Percentiles rank a stretch among this genome's conserved stretches.
phyloP scores from a whole-genome alignment of 441 rosid genomes.

The Pelargonium myrrhifolium region DNA sequence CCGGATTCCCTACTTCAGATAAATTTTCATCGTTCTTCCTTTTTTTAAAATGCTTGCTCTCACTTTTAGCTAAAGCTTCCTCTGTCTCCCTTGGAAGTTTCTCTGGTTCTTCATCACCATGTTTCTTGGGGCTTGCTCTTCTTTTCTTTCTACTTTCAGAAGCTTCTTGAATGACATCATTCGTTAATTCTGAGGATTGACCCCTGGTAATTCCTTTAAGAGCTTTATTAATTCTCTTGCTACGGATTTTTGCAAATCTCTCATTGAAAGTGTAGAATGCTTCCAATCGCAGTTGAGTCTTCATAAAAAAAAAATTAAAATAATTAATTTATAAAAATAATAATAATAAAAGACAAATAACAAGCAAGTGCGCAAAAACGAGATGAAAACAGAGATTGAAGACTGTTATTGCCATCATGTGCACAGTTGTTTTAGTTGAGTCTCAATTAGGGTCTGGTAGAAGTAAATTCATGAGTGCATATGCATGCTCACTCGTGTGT shows the following conservation, averaged over 20 bases:
- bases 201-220: constrained; percentile 78
- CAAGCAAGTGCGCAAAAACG: background rate
- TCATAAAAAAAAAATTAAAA: constrained; percentile 22
- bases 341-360: too few relatives aligned
- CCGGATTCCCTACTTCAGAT: constrained; percentile 22
- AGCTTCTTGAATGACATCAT: constrained; percentile 34
- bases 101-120: constrained; percentile 29
- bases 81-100: constrained; percentile 26
- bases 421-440: background rate
- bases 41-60: constrained; percentile 32
- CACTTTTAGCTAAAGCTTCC: constrained; percentile 30
- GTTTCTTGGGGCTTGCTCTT: constrained; percentile 21
- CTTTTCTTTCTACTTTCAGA: constrained; percentile 38
- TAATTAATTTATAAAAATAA: too few relatives aligned
- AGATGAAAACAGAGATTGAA: background rate
- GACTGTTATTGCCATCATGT: too few relatives aligned
- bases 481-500: background rate
- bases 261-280: constrained; percentile 94
- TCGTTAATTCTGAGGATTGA: constrained; percentile 34
- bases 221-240: constrained; percentile 81
- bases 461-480: background rate
- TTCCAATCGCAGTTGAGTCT: constrained; percentile 95
- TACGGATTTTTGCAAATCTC: constrained; percentile 90
- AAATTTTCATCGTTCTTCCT: constrained; percentile 22
- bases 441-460: background rate